A percentile compares a stretch with the other conserved stretches of the same genome.
Conservation (phyloP, 1,284 basidiomycete species). For the Wallemia hederae region DNA sequence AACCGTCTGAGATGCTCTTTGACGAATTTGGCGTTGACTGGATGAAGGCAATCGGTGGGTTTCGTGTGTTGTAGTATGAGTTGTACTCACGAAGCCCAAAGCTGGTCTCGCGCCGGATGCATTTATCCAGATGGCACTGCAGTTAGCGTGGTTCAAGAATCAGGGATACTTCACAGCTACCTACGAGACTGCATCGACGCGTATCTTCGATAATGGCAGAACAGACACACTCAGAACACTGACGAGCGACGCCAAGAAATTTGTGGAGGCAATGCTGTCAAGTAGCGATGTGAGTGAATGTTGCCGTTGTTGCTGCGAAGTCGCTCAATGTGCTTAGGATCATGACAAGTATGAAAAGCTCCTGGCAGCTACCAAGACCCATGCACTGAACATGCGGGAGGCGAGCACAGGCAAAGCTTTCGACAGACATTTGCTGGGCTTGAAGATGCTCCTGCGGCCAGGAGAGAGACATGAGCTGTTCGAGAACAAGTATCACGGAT, state of each 20-base stretch:
- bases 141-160: constrained; percentile 65
- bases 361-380: constrained; percentile 36
- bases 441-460: constrained; percentile 32
- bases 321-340: constrained; percentile 15
- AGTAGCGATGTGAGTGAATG: constrained; percentile 20
- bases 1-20: constrained; percentile 61
- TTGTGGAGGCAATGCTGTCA: constrained; percentile 47
- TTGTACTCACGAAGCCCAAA: constrained; percentile 11
- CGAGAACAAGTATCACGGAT: constrained; percentile 44
- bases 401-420: constrained; percentile 60
- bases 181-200: constrained; percentile 79
- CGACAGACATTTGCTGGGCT: constrained; percentile 70
- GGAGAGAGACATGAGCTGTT: constrained; percentile 27
- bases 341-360: constrained; percentile 26
- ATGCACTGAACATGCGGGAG: constrained; percentile 44
- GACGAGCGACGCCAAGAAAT: constrained; percentile 42
- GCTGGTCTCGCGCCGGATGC: constrained; percentile 59
- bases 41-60: constrained; percentile 50
- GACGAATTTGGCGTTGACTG: constrained; percentile 61
- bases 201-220: constrained; percentile 65
- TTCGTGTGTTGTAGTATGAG: not conserved
- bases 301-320: no score
- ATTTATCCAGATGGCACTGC: constrained; percentile 73
- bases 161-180: constrained; percentile 56
- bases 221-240: constrained; percentile 74